These are phyloP conservation scores for Phytophthora melonis DNA, from an alignment of 352 stramenopile genomes.

Conservation along the genomic window DNA sequence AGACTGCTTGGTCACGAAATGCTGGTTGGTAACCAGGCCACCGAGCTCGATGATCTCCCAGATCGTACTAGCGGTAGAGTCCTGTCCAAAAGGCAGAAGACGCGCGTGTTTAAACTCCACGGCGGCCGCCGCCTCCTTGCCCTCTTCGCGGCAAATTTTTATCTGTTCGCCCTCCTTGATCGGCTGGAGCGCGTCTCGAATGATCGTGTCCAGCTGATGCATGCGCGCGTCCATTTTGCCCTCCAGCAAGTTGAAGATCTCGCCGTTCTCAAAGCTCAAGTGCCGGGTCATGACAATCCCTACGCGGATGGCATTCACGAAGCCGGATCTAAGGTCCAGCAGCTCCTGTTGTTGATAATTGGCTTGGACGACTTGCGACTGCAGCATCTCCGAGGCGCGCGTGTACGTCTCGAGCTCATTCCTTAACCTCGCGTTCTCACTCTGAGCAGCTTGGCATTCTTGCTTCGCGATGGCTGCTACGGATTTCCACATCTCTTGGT, in stretches of 20 bases:
- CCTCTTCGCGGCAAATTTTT: slow-evolving; percentile 22
- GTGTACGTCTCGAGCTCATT: slow-evolving; percentile 13
- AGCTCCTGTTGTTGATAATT: slow-evolving; percentile 1
- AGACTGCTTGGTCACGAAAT: slow-evolving; percentile 7
- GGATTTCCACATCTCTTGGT: slow-evolving; percentile 24
- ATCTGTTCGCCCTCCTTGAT: slow-evolving; percentile 9
- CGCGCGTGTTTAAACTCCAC: slow-evolving; percentile 26
- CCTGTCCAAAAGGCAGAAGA: slow-evolving; percentile 20
- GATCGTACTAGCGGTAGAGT: slow-evolving; percentile 13
- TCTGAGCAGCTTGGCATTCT: slow-evolving; percentile 17
- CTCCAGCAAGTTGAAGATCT: slow-evolving; percentile 12
- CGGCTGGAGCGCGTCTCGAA: slow-evolving; percentile 1
- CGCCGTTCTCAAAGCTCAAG: slow-evolving; percentile 6
- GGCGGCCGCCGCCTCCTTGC: not conserved
- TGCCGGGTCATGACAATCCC: not conserved
- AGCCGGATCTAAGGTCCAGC: not conserved
- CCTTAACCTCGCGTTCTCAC: slow-evolving; percentile 20
- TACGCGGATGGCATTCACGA: not conserved
- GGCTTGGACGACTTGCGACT: slow-evolving; percentile 3
- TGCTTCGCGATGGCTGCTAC: slow-evolving; percentile 22
- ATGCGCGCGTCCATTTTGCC: slow-evolving; percentile 4
- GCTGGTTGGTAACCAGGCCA: slow-evolving; percentile 6
- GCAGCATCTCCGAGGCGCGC: slow-evolving; percentile 4
- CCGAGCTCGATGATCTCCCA: slow-evolving; percentile 27
- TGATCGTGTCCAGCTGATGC: slow-evolving; percentile 13